Conservation (phyloP, 352 stramenopile species). For the Phytophthora pinifolia region DNA sequence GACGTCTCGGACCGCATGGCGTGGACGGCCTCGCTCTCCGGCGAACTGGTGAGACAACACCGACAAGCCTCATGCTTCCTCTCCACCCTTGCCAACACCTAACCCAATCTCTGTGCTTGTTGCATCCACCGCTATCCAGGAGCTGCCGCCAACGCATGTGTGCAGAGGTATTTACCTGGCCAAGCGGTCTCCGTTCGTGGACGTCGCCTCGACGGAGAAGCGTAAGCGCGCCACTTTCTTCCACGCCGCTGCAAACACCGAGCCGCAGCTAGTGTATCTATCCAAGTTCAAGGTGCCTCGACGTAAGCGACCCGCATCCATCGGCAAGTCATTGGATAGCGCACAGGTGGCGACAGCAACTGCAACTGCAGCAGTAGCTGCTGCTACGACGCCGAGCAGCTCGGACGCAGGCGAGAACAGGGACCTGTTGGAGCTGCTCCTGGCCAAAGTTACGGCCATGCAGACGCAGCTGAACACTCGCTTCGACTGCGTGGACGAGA, state of each 20-base stretch:
- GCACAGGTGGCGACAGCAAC: conserved; percentile 3
- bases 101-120: background rate
- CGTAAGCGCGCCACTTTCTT: conserved; percentile 49
- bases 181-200: conserved; percentile 45
- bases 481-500: conserved; percentile 53
- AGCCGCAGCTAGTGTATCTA: conserved; percentile 40
- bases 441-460: conserved; percentile 38
- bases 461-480: conserved; percentile 51
- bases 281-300: conserved; percentile 56
- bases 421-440: conserved; percentile 22
- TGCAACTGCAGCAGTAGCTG: background rate
- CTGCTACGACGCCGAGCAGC: background rate
- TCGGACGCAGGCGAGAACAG: conserved; percentile 2
- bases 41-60: conserved; percentile 39
- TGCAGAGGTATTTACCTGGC: conserved; percentile 49
- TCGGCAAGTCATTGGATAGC: background rate
- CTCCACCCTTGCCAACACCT: no score
- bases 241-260: conserved; percentile 26
- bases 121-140: conserved; percentile 20
- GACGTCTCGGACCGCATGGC: conserved; percentile 19
- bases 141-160: conserved; percentile 42
- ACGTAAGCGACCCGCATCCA: conserved; percentile 6
- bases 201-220: conserved; percentile 57
- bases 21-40: conserved; percentile 39
- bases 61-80: background rate